Evolutionary conservation across 169 alveolate species (phyloP).

Genomic region (Haemoproteus tartakovskyi): DNA sequence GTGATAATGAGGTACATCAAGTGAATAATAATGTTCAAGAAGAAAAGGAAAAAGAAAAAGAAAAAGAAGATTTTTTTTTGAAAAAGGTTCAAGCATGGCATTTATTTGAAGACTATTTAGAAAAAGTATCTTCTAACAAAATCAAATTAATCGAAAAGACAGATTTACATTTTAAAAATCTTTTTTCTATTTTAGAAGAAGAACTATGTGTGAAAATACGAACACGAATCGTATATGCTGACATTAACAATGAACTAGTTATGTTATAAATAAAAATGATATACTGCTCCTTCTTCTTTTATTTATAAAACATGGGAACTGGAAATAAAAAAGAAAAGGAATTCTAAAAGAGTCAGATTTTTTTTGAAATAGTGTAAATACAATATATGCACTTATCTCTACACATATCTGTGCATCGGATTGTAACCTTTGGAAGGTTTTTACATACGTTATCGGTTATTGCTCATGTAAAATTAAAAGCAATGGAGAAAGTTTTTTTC

Average conservation of each 20-base stretch:
- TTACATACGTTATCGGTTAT: too few relatives aligned
- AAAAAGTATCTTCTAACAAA: slow-evolving; percentile 5
- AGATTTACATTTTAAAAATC: slow-evolving; percentile 8
- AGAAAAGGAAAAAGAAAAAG: not conserved
- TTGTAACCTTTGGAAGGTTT: too few relatives aligned
- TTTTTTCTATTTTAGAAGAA: slow-evolving; percentile 20
- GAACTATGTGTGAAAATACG: slow-evolving; percentile 39
- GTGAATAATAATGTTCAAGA: not conserved
- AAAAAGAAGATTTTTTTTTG: slow-evolving; percentile 8
- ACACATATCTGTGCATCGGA: too few relatives aligned
- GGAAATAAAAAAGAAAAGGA: too few relatives aligned
- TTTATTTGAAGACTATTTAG: slow-evolving; percentile 6
- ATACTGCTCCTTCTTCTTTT: too few relatives aligned
- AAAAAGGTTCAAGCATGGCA: slow-evolving; percentile 27
- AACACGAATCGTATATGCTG: slow-evolving; percentile 20
- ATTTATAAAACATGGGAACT: too few relatives aligned
- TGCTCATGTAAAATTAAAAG: too few relatives aligned
- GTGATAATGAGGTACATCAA: not conserved
- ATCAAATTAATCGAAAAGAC: not conserved
- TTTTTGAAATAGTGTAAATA: too few relatives aligned
- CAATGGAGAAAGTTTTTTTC: too few relatives aligned
- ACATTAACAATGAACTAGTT: slow-evolving; percentile 48
- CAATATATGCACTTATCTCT: too few relatives aligned
- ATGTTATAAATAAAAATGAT: too few relatives aligned
- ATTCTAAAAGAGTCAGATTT: too few relatives aligned